Evolutionary conservation across 495 filamentous ascomycete species (phyloP), one percentile per base, ranked within the genome.

Genomic region (Xylaria nigripes): DNA sequence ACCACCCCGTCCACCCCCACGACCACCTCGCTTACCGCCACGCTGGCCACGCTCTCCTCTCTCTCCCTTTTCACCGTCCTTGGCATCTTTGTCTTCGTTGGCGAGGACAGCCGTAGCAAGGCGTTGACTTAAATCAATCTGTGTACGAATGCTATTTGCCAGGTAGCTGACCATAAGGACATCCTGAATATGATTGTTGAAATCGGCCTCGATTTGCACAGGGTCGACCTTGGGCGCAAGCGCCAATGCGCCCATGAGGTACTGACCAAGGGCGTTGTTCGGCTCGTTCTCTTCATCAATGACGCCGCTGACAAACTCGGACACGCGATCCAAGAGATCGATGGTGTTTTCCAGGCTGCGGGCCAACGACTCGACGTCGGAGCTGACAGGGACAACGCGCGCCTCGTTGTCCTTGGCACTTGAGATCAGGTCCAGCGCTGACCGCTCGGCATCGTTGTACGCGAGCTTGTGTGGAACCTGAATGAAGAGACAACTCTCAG

Each of bases 141-240:
- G 93, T 62, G 92, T 96, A 70, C 93, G 89, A 72, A 98, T 95
- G 46, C 92, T 96, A 77, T 97, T 98, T 61, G 93, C 90, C 43
- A 98, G 79, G 77, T 98, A 98, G 45, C 88, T 90, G 58, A 97
- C 90, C 62, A 96, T 86, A 45, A 98, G 83, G 53, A 98, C 90
- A 67, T 98, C 93, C 75, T 98, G 93, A 70, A 98, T 88, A 74
- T 98, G 93, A 74, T 94, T 94, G 80, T 98, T 97, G 82, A 98
- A 98, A 77, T 96, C 91, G 63, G 85, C 71, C 78, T 98, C 93
- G 63, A 98, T 89, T 62, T 91, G 86, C 45, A 83, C 79, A 6
- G 84, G 76, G 55, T 93, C 86, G 7, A 98, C 93, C 78, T 96
- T 97, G 53, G 93, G 93, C 27, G 91, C 89, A 55, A 98, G 76